These are phyloP conservation scores for Clonostachys rhizophaga DNA, from an alignment of 2,329 filamentous ascomycete species.

Conservation along the genomic window DNA sequence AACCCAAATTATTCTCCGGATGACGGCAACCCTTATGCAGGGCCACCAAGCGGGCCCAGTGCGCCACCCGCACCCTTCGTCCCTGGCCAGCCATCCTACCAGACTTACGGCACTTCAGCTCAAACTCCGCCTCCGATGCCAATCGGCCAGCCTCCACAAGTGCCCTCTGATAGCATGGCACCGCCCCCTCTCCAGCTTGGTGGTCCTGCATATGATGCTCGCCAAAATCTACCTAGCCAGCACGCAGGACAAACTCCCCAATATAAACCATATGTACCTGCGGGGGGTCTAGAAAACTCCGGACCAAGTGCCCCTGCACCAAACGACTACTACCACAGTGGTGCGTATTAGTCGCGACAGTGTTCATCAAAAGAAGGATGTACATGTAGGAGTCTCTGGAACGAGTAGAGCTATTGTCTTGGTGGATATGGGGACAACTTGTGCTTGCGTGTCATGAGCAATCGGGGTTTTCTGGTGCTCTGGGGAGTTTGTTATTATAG, in stretches of 20 bases:
- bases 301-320: conserved; percentile 45
- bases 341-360: conserved; percentile 15
- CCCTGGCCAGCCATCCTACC: conserved; percentile 31
- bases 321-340: conserved; percentile 49
- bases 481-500: background rate
- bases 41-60: conserved; percentile 14
- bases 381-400: background rate
- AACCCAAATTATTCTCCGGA: conserved; percentile 38
- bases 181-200: conserved; percentile 38
- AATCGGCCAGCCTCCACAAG: conserved; percentile 21
- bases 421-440: too few relatives aligned
- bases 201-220: conserved; percentile 41
- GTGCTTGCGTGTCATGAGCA: background rate
- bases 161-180: conserved; percentile 22
- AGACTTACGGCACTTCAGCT: conserved; percentile 28
- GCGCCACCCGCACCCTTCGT: conserved; percentile 10
- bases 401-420: too few relatives aligned
- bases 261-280: conserved; percentile 58
- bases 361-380: background rate
- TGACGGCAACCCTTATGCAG: conserved; percentile 7
- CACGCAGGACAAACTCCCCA: conserved; percentile 21
- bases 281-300: conserved; percentile 19
- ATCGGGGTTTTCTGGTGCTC: background rate
- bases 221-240: conserved; percentile 46
- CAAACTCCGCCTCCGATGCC: conserved; percentile 36